A percentile compares a stretch with the other conserved stretches of the same genome.
These are phyloP conservation scores for Metschnikowia kunwiensis DNA, from an alignment of 805 yeast species.

Conservation along the genomic window DNA sequence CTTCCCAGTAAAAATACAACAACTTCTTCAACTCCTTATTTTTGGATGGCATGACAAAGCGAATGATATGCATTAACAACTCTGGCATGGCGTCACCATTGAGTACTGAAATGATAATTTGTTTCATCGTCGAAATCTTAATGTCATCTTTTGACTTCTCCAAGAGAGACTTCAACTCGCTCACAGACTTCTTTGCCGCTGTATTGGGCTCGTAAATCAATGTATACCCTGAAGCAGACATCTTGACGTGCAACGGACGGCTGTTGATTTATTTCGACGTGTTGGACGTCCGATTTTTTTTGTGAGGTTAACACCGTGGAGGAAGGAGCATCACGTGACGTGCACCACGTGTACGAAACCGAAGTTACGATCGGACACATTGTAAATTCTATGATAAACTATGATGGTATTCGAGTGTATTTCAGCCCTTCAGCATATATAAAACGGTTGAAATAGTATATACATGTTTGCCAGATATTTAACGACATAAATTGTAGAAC, in stretches of 20 bases:
- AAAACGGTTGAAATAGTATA: too few relatives aligned
- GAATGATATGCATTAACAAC: constrained; percentile 90
- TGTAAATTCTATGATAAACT: too few relatives aligned
- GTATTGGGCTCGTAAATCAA: constrained; percentile 76
- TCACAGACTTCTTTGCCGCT: constrained; percentile 56
- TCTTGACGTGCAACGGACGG: constrained; percentile 9
- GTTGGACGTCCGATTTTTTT: constrained; percentile 9
- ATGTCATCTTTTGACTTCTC: constrained; percentile 89
- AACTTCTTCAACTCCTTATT: constrained; percentile 88
- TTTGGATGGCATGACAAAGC: constrained; percentile 95
- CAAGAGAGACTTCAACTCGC: constrained; percentile 71
- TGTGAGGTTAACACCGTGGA: constrained; percentile 12
- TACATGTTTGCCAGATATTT: too few relatives aligned
- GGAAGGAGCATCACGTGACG: constrained; percentile 11
- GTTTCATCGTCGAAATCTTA: constrained; percentile 87
- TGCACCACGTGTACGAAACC: constrained; percentile 1
- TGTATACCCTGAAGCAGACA: constrained; percentile 56
- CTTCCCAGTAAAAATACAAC: constrained; percentile 95
- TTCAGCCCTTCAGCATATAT: too few relatives aligned
- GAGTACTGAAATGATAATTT: constrained; percentile 78
- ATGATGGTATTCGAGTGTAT: too few relatives aligned
- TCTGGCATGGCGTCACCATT: constrained; percentile 93
- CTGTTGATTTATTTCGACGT: constrained; percentile 3
- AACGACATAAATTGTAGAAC: too few relatives aligned
- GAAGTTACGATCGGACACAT: too few relatives aligned